A percentile compares a stretch with the other conserved stretches of the same genome.
Conservation (phyloP, 148 eudicot species). For the Arctostaphylos glauca region DNA sequence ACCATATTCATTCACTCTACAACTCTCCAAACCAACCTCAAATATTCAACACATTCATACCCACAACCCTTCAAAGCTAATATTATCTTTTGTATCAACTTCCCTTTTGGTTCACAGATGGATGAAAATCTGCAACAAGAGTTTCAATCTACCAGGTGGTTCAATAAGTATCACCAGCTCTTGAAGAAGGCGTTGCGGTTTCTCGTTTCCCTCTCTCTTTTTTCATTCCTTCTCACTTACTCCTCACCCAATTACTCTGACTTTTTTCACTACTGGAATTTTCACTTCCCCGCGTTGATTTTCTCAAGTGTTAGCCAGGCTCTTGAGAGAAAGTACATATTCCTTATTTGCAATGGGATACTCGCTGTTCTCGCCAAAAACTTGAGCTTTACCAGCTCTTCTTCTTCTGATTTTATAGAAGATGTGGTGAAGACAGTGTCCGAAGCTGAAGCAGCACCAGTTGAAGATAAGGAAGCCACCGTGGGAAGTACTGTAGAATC, state of each 20-base stretch:
- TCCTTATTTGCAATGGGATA: constrained; percentile 44
- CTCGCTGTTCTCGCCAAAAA: constrained; percentile 25
- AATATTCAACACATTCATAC: neutral
- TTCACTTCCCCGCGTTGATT: constrained; percentile 19
- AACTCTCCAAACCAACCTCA: neutral
- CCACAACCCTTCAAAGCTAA: neutral
- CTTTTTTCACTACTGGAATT: constrained; percentile 18
- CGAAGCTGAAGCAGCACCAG: neutral
- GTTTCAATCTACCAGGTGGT: constrained; percentile 9
- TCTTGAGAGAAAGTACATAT: constrained; percentile 35
- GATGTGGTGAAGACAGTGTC: neutral
- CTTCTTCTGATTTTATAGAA: neutral
- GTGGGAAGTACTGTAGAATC: neutral
- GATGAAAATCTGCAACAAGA: neutral
- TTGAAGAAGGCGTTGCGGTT: constrained; percentile 21
- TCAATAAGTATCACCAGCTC: neutral
- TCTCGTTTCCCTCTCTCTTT: constrained; percentile 23
- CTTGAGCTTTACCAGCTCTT: constrained; percentile 15
- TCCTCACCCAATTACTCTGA: constrained; percentile 8
- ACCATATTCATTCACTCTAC: neutral
- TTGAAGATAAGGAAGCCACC: neutral
- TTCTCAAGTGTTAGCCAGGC: constrained; percentile 19
- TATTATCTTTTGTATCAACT: neutral
- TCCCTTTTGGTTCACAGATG: neutral
- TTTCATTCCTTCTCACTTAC: constrained; percentile 24